phyloP scores from a whole-genome alignment of 2,329 filamentous ascomycete genomes.

The Colletotrichum destructivum region DNA sequence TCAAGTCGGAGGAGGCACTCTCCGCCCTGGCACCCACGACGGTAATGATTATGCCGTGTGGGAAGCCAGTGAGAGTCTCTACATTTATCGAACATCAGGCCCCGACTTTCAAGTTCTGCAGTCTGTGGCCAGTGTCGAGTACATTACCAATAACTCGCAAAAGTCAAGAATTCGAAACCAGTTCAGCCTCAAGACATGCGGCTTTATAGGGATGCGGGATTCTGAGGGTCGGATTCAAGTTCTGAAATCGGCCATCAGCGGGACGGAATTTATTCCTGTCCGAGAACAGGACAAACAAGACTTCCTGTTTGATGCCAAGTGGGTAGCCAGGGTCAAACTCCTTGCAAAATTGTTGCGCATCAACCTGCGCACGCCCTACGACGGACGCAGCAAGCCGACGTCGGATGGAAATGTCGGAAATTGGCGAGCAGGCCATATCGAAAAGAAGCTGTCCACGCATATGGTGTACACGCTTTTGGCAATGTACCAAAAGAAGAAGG shows the following conservation, averaged over 20 bases:
- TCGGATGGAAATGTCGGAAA: slow-evolving; percentile 13
- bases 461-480: slow-evolving; percentile 49
- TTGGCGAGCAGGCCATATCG: slow-evolving; percentile 54
- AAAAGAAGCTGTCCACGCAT: slow-evolving; percentile 57
- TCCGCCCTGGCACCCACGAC: background rate
- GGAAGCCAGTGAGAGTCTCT: background rate
- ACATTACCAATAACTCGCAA: accelerated
- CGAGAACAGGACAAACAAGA: background rate
- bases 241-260: background rate
- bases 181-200: slow-evolving; percentile 10
- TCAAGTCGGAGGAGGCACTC: background rate
- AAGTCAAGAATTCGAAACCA: background rate
- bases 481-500: background rate
- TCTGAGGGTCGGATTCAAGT: accelerated
- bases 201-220: background rate
- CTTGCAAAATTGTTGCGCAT: slow-evolving; percentile 50
- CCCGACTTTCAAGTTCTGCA: background rate
- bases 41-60: background rate
- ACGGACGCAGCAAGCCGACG: slow-evolving; percentile 36
- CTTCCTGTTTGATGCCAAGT: slow-evolving; percentile 49
- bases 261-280: background rate
- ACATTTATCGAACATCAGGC: background rate
- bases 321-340: slow-evolving; percentile 50
- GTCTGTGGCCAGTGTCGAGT: accelerated
- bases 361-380: slow-evolving; percentile 50